Evolutionary conservation across 495 filamentous ascomycete species (phyloP), one percentile per base, ranked within the genome.

Genomic region (Glutinoglossum americanum): DNA sequence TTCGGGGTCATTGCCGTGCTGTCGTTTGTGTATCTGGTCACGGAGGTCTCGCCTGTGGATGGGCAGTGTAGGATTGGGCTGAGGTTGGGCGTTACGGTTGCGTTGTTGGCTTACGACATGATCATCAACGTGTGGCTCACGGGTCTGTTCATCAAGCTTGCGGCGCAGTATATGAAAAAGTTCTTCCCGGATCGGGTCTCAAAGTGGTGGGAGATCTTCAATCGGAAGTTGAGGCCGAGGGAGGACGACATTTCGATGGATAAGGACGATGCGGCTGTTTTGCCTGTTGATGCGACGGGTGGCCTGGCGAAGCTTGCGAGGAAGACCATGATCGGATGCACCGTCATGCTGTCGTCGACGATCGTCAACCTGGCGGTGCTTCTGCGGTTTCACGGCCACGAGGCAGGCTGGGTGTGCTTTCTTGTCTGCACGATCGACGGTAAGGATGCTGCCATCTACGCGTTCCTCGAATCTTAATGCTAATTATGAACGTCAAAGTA

Each of bases 371-470:
- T 70, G 3, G 63, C 56, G 6, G 33, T 67, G 8, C 56, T 70
- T 1, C 63, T 57, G 45, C 30, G 26, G 9, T 49, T 62, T 35
- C 39, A 66, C 49, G 69, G 66, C 3, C 39, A 59, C 35, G 67
- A 71, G 55, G 56, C 64, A 33, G 63, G 64, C 0, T 70, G 69
- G 69, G 41, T 71, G n/a, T 71, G 69, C 54, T 65, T 68, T 32
- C 60, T 60, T 2, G 58, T 67, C 10, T 71, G 69, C 55, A 65
- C 64, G 0, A 39, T 66, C 26, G 69, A 71, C 57, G 61, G 69
- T 71, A 61, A 26, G 68, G 37, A 3, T 33, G 30, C 37, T 13
- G 10, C 10, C 15, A 39, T 13, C 37, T 15, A 17, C 37, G 37
- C 13, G 37, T 39, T 17, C 15, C 9, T 39, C 30, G 13, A 39